Base-by-base conservation (phyloP, 352 stramenopile species). In the Globisporangium splendens region DNA sequence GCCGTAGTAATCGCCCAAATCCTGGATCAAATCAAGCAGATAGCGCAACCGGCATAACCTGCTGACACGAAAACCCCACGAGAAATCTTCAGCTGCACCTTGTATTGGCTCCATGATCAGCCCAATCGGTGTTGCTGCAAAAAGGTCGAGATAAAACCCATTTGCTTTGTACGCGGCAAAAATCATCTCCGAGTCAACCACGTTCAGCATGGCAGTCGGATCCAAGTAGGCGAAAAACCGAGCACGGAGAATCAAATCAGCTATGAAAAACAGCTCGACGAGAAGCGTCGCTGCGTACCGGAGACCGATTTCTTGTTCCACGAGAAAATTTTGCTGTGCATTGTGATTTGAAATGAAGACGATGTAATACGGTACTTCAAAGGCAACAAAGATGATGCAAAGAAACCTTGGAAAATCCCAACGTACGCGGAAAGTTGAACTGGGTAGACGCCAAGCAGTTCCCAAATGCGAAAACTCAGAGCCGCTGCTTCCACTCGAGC, bases 311-410 rank as follows among this genome's bases (percentile, higher is more conserved):
- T 74, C 68, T 46, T 68, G 65, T 0, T 66, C 54, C 0, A 77
- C 71, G 1, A 63, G 50, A n/a, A 89, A 82, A 24, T 82, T 68
- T 22, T 68, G 50, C 38, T 85, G 62, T 0, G 79, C 69, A 47
- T 88, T 62, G 31, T 71, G 57, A 38, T 77, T 88, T 0, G 70
- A 78, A 35, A 87, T 70, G 54, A 92, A 91, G 0, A 83, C 67
- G 12, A 83, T 66, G 44, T 80, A 88, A 42, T 86, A 91, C 5
- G 83, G 83, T 0, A 92, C 78, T 67, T 89, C 80, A 24, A 91
- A 86, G 0, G 75, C 75, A 4, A 89, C 54, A 43, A 68, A 88
- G 15, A 89, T 52, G 24, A 74, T 75, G 1, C 61, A 52, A 3
- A 86, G 8, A 8, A 92, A 57, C 0, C 73, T 63, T 11, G 74